Conservation (phyloP, 2,329 filamentous ascomycete genomes). For the Cadophora gregata region DNA sequence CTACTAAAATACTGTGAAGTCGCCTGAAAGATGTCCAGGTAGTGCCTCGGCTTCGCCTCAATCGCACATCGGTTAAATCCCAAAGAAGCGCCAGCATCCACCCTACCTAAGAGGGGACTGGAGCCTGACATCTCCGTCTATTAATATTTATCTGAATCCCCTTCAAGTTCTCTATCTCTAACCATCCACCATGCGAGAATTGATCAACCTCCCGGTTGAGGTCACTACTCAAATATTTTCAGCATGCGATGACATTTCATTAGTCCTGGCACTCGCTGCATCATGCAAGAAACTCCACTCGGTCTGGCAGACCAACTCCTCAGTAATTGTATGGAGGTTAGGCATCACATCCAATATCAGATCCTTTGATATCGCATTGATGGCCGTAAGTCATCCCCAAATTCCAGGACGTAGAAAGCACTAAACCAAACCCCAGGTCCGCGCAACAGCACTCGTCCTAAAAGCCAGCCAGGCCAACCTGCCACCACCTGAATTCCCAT, state of each 20-base stretch:
- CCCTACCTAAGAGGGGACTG: too few species aligned
- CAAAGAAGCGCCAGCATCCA: too few species aligned
- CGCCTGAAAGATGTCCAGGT: too few species aligned
- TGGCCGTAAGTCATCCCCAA: background rate
- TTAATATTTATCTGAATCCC: background rate
- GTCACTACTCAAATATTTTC: background rate
- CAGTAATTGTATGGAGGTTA: background rate
- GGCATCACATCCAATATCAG: background rate
- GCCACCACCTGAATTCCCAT: background rate
- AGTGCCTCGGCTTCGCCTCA: too few species aligned
- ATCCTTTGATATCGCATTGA: constrained; percentile 4
- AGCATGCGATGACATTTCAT: constrained; percentile 6
- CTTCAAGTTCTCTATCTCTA: background rate
- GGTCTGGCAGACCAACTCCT: background rate
- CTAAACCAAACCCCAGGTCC: background rate
- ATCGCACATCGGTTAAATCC: too few species aligned
- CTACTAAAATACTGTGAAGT: too few species aligned
- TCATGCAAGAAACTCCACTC: background rate
- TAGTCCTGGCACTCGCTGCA: background rate
- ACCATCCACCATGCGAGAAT: background rate
- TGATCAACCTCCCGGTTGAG: background rate
- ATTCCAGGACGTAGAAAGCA: background rate
- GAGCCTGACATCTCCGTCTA: background rate
- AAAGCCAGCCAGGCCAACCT: constrained; percentile 2
- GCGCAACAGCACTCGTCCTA: constrained; percentile 4